Percentiles rank a stretch among this genome's conserved stretches.
phyloP scores from a whole-genome alignment of 345 rosid genomes.

The Moricandia moricandioides region DNA sequence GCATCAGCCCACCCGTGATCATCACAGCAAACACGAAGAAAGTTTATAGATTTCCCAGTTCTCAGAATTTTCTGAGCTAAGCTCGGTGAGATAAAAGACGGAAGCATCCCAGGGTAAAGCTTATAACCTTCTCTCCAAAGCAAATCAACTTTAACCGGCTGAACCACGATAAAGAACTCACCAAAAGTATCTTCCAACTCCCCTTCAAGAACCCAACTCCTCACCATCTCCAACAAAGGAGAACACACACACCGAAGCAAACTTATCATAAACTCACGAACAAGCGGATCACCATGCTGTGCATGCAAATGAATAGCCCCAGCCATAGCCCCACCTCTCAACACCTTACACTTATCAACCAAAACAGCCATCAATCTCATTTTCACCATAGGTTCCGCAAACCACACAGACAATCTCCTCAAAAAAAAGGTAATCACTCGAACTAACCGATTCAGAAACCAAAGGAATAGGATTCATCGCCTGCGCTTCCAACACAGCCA shows the following conservation, averaged over 20 bases:
- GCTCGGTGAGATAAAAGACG: slow-evolving; percentile 84
- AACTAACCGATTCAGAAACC: slow-evolving; percentile 64
- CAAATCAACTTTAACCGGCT: slow-evolving; percentile 87
- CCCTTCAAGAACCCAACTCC: slow-evolving; percentile 99
- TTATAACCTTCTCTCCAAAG: slow-evolving; percentile 99
- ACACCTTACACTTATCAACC: slow-evolving; percentile 85
- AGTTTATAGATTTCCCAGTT: slow-evolving; percentile 96
- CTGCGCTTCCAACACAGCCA: slow-evolving; percentile 88
- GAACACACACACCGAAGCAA: slow-evolving; percentile 84
- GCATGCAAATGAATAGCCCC: slow-evolving; percentile 97
- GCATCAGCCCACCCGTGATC: slow-evolving; percentile 97
- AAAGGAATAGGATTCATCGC: slow-evolving; percentile 89
- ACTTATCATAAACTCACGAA: slow-evolving; percentile 79
- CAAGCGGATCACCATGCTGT: slow-evolving; percentile 91
- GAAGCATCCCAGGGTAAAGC: slow-evolving; percentile 84
- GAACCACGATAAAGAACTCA: slow-evolving; percentile 85
- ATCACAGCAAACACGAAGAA: slow-evolving; percentile 92
- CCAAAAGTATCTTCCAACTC: slow-evolving; percentile 92
- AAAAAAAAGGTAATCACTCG: slow-evolving; percentile 66
- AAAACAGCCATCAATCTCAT: slow-evolving; percentile 99
- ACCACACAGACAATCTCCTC: slow-evolving; percentile 92
- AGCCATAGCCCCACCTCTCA: slow-evolving; percentile 97
- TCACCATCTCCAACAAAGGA: slow-evolving; percentile 96
- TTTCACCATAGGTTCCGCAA: slow-evolving; percentile 87
- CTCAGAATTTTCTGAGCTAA: slow-evolving; percentile 89